A percentile compares a stretch with the other conserved stretches of the same genome.
These are phyloP conservation scores for Monilinia vaccinii-corymbosi DNA, from an alignment of 2,329 filamentous ascomycete species.

Conservation along the genomic window DNA sequence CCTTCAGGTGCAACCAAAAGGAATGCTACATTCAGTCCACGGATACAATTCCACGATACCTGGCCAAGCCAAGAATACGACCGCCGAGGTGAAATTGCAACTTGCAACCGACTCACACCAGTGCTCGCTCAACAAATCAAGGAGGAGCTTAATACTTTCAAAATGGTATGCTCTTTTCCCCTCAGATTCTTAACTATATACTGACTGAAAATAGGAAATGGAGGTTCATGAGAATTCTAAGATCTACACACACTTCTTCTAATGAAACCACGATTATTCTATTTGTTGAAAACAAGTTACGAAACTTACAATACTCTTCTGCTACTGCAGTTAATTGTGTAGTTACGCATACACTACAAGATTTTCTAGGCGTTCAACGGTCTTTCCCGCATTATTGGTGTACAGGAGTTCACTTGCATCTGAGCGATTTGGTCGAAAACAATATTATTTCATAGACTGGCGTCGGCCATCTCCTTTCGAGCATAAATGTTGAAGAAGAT, in stretches of 20 bases:
- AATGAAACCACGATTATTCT: constrained; percentile 39
- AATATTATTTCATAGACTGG: constrained; percentile 29
- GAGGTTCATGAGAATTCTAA: constrained; percentile 98
- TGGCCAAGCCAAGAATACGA: constrained; percentile 96
- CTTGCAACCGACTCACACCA: constrained; percentile 93
- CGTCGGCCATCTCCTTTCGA: constrained; percentile 24
- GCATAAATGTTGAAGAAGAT: constrained; percentile 18
- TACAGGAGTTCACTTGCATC: constrained; percentile 29
- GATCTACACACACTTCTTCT: constrained; percentile 99
- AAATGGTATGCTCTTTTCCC: constrained; percentile 64
- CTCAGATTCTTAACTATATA: constrained; percentile 11
- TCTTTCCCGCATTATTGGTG: constrained; percentile 27
- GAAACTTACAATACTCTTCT: constrained; percentile 11
- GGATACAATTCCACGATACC: constrained; percentile 91
- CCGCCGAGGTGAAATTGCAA: constrained; percentile 88
- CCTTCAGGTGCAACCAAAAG: constrained; percentile 55
- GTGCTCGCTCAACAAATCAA: constrained; percentile 99
- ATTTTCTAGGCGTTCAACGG: constrained; percentile 26
- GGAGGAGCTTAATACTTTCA: constrained; percentile 98
- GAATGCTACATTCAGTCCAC: constrained; percentile 73
- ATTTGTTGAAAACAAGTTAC: constrained; percentile 10
- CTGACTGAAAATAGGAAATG: constrained; percentile 74
- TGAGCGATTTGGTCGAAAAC: constrained; percentile 28
- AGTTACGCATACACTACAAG: constrained; percentile 23
- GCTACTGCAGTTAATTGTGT: constrained; percentile 21